Evolutionary conservation across 1,284 basidiomycete genomes (phyloP).

Genomic region (Stereum hirsutum): DNA sequence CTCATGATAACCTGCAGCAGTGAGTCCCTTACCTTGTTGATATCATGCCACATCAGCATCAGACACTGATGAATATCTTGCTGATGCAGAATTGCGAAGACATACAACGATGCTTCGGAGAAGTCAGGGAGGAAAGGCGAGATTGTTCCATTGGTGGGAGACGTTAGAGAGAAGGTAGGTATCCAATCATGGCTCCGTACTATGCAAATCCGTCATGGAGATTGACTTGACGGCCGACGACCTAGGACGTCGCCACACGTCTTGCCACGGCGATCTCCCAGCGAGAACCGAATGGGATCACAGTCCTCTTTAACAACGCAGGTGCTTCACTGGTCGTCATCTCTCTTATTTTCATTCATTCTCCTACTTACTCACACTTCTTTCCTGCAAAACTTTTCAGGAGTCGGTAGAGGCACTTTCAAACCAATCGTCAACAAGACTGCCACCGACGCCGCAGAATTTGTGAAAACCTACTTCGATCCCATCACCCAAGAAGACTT

Average conservation of each 20-base stretch:
- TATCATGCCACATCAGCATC: too few species aligned
- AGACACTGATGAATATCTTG: too few species aligned
- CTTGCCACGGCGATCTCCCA: slow-evolving; percentile 32
- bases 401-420: slow-evolving; percentile 18
- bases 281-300: slow-evolving; percentile 30
- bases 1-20: too few species aligned
- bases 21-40: too few species aligned
- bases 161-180: slow-evolving; percentile 27
- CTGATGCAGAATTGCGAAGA: slow-evolving; percentile 20
- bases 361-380: too few species aligned
- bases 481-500: slow-evolving; percentile 29
- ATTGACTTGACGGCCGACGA: slow-evolving; percentile 22
- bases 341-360: too few species aligned
- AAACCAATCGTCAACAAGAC: slow-evolving; percentile 26
- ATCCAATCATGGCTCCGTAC: neutral
- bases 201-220: neutral
- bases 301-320: slow-evolving; percentile 32
- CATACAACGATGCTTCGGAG: slow-evolving; percentile 30
- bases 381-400: too few species aligned
- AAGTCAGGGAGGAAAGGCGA: slow-evolving; percentile 23
- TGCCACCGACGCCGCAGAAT: slow-evolving; percentile 27
- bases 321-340: too few species aligned
- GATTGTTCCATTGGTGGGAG: slow-evolving; percentile 33
- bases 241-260: slow-evolving; percentile 35
- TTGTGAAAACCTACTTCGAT: slow-evolving; percentile 31